Conservation (phyloP, 306 rosid species). For the Quillaja saponaria region DNA sequence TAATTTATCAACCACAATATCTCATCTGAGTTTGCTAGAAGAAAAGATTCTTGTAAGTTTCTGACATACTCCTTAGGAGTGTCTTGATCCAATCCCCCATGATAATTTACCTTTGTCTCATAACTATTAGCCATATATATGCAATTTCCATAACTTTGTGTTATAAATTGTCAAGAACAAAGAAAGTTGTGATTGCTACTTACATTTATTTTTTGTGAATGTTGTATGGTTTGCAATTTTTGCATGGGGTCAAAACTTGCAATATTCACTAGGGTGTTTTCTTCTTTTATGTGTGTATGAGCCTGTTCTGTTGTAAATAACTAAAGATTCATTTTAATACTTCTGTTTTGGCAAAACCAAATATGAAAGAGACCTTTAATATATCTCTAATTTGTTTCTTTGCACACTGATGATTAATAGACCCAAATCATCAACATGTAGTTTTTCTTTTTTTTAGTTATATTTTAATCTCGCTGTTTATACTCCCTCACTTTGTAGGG, state of each 20-base stretch:
- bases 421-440: background rate
- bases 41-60: too few species aligned
- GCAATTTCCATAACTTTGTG: background rate
- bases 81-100: too few species aligned
- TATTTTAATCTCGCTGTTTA: slow-evolving; percentile 9
- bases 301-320: background rate
- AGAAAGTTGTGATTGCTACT: background rate
- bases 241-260: too few species aligned
- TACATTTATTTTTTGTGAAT: background rate
- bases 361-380: slow-evolving; percentile 1
- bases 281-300: too few species aligned
- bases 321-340: slow-evolving; percentile 22
- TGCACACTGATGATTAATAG: slow-evolving; percentile 7
- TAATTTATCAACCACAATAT: too few species aligned
- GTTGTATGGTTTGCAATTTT: background rate
- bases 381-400: slow-evolving; percentile 10
- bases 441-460: too few species aligned
- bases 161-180: background rate
- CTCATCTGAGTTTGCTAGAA: too few species aligned
- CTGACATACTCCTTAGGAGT: too few species aligned
- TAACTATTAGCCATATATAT: background rate
- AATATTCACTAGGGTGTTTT: too few species aligned
- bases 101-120: background rate
- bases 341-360: slow-evolving; percentile 16
- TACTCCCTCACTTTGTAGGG: slow-evolving; percentile 51